Conservation (phyloP, 177 flowering plant genomes). For the Vitis hybrid region DNA sequence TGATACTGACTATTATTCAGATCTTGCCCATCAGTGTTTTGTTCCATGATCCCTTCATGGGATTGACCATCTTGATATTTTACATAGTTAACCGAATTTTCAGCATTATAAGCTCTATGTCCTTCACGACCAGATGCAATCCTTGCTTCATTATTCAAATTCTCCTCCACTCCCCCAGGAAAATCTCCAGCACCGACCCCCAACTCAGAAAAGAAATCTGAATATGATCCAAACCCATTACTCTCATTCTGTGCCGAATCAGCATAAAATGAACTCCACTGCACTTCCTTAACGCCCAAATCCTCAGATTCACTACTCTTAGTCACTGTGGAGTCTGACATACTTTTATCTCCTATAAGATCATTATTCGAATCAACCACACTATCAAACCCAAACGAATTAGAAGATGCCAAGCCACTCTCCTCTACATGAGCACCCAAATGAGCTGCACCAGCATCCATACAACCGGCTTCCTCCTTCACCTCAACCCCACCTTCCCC, state of each 20-base stretch:
- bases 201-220: slow-evolving; percentile 58
- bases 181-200: slow-evolving; percentile 33
- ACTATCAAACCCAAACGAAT: slow-evolving; percentile 24
- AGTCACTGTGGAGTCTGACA: slow-evolving; percentile 18
- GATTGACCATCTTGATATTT: slow-evolving; percentile 26
- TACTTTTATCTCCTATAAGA: slow-evolving; percentile 16
- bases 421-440: not conserved
- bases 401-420: slow-evolving; percentile 16
- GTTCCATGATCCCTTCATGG: slow-evolving; percentile 19
- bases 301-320: slow-evolving; percentile 32
- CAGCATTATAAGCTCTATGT: slow-evolving; percentile 6
- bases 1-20: slow-evolving; percentile 46
- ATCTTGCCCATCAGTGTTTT: slow-evolving; percentile 37
- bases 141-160: slow-evolving; percentile 17
- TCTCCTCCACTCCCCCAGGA: slow-evolving; percentile 25
- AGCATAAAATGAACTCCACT: slow-evolving; percentile 69
- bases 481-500: slow-evolving; percentile 15
- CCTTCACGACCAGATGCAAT: slow-evolving; percentile 17
- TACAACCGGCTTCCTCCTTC: not conserved
- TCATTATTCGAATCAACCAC: slow-evolving; percentile 17
- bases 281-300: slow-evolving; percentile 70
- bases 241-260: slow-evolving; percentile 34
- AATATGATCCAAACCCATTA: slow-evolving; percentile 56
- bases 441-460: not conserved
- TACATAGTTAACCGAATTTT: slow-evolving; percentile 12